Base-by-base conservation (phyloP, 1,284 basidiomycete genomes). In the Ustilago sp. region DNA sequence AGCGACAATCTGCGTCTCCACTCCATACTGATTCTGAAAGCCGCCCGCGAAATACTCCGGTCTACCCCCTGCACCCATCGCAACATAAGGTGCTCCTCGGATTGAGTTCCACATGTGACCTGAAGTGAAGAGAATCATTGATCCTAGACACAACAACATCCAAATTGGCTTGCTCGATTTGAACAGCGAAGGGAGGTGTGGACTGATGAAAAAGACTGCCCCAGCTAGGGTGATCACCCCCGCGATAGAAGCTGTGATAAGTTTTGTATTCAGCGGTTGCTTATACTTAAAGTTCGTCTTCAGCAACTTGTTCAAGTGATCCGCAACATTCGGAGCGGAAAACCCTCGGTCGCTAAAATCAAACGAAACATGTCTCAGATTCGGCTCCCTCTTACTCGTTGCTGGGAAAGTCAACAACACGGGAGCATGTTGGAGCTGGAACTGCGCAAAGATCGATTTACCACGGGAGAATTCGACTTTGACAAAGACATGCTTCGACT, bases 101-200 rank as follows among this genome's bases (percentile, higher is more conserved):
- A 99, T 99, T 74, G 92, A 92, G 80, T 93, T 94, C 89, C 97
- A 99, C 97, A 99, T 99, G 88, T 92, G 93, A 4, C 84, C 84
- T 1, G 80, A 79, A 48, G 73, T 83, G 68, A 82, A 83, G 13
- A 89, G 41, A 55, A 82, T 71, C 51, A 86, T 80, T 23, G 67
- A 68, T 2, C 61, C 72, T 23, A 86, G 55, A 39, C 62, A 68
- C 28, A 80, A 54, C 15, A 82, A 31, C 74, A 79, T 73, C 77
- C 67, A 82, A 48, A 70, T 51, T 28, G 64, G 74, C 41, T 68
- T 80, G 23, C 45, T 47, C 43, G 53, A 68, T 15, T 38, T 59
- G 36, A 69, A 64, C 15, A 79, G 34, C 11, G 19, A 23, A 4
- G 63, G 56, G 8, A 79, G 23, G 35, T 77, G 58, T 7, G 80